Evolutionary conservation across 1,284 basidiomycete genomes (phyloP).

Genomic region (Tetrapyrgos nigripes): DNA sequence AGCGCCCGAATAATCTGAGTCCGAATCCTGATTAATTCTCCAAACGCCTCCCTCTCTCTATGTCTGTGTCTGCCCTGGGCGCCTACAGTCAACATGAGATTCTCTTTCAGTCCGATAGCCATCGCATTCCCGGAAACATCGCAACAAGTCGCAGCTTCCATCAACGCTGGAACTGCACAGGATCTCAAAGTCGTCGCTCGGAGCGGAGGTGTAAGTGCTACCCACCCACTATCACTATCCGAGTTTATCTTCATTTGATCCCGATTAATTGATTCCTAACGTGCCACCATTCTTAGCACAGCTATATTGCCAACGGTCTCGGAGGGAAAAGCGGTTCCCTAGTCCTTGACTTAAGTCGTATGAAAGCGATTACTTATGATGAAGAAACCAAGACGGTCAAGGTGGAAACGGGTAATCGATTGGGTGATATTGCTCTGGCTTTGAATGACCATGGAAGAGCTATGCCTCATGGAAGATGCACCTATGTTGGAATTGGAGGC

Average conservation of each 20-base stretch:
- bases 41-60: too few relatives aligned
- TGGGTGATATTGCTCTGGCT: conserved; percentile 44
- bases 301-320: conserved; percentile 50
- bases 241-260: neutral
- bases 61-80: too few relatives aligned
- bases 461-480: conserved; percentile 38
- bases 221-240: neutral
- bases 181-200: conserved; percentile 28
- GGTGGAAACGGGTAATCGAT: conserved; percentile 44
- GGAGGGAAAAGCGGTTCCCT: conserved; percentile 46
- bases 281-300: conserved; percentile 38
- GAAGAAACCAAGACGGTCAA: conserved; percentile 32
- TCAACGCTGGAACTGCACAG: conserved; percentile 21
- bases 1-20: too few relatives aligned
- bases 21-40: too few relatives aligned
- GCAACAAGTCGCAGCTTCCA: conserved; percentile 23
- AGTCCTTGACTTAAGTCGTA: conserved; percentile 46
- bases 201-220: conserved; percentile 29
- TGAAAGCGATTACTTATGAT: conserved; percentile 40
- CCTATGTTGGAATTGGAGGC: conserved; percentile 50
- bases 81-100: conserved; percentile 25
- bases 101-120: conserved; percentile 22
- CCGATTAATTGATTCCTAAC: too few relatives aligned
- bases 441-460: conserved; percentile 41
- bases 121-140: conserved; percentile 26